Evolutionary conservation across 345 rosid genomes (phyloP), one percentile per base, ranked within the genome.

Genomic region (Salix purpurea): DNA sequence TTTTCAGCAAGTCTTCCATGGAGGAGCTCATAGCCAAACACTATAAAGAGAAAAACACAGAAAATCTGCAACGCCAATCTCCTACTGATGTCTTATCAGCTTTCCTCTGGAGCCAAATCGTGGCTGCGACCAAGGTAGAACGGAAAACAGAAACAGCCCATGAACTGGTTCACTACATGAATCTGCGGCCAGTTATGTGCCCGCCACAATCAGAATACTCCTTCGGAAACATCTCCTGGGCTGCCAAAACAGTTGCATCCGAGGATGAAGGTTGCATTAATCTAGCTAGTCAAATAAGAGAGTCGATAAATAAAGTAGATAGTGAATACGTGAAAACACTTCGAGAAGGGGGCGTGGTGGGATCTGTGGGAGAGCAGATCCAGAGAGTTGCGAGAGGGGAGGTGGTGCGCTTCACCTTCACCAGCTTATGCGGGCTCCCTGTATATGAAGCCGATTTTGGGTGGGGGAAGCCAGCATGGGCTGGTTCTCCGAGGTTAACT

Each of bases 401-500:
- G 19, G 70, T 65, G 8, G 60, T 30, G 6, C 42, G 30, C 1
- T 74, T 36, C 67, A 32, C 61, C 39, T 65, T 74, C 34, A 19
- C 58, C 18, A 65, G 70, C 23, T 65, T 65, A 40, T 62, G 69
- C 26, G 64, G 69, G 18, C 66, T 74, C 66, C 70, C 70, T 0
- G 4, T 74, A 6, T 46, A 65, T 32, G 70, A 74, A 48, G 77
- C 48, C n/a, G 77, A 74, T 30, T 74, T 74, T 26, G 77, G 77
- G 5, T 65, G 70, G 70, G 77, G 77, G 48, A 30, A 24, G 58
- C 77, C 77, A 0, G 16, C 19, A n/a, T 23, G 62, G 77, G 71
- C 46, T 16, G 67, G 65, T 24, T 24, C 61, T 18, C 32, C 52
- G 23, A 44, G 56, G 5, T 19, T 74, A 16, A 46, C 71, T 18